Evolutionary conservation across 2,329 filamentous ascomycete species (phyloP).

Genomic region (Ilyonectria robusta): DNA sequence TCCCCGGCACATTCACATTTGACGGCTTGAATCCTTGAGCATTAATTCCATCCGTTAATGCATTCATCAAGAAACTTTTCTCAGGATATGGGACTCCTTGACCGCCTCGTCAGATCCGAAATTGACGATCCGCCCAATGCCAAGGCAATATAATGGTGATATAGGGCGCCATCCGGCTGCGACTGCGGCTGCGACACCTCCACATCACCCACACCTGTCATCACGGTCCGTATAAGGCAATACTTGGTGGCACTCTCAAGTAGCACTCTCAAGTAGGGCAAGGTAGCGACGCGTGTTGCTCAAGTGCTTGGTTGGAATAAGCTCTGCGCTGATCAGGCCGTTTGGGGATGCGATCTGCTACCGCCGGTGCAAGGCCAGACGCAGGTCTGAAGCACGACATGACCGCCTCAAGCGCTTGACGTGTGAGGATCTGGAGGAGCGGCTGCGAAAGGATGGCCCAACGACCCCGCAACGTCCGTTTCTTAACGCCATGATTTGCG

Average conservation of each 20-base stretch:
- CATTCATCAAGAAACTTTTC: conserved; percentile 1
- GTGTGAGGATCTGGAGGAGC: conserved; percentile 10
- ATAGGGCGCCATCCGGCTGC: conserved; percentile 17
- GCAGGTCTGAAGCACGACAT: conserved; percentile 26
- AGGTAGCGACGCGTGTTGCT: conserved; percentile 15
- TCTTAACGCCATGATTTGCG: conserved; percentile 19
- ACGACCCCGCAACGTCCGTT: neutral
- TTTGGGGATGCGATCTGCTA: conserved; percentile 28
- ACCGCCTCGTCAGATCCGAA: conserved; percentile 14
- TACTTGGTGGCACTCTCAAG: conserved; percentile 6
- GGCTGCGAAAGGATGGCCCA: conserved; percentile 6
- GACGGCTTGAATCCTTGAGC: conserved; percentile 4
- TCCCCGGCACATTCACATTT: neutral
- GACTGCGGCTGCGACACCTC: conserved; percentile 16
- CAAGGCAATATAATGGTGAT: conserved; percentile 17
- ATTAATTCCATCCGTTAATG: neutral
- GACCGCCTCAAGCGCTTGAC: conserved; percentile 13
- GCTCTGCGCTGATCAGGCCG: conserved; percentile 27
- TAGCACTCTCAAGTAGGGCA: conserved; percentile 11
- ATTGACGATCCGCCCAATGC: neutral
- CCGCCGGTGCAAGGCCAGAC: conserved; percentile 21
- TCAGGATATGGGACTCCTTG: neutral
- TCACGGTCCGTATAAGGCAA: conserved; percentile 3
- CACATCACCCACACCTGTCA: conserved; percentile 10
- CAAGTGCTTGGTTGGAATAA: conserved; percentile 31